Percentiles rank a stretch among this genome's conserved stretches.
phyloP scores from a whole-genome alignment of 352 stramenopile species.

The Globisporangium okanoganense region DNA sequence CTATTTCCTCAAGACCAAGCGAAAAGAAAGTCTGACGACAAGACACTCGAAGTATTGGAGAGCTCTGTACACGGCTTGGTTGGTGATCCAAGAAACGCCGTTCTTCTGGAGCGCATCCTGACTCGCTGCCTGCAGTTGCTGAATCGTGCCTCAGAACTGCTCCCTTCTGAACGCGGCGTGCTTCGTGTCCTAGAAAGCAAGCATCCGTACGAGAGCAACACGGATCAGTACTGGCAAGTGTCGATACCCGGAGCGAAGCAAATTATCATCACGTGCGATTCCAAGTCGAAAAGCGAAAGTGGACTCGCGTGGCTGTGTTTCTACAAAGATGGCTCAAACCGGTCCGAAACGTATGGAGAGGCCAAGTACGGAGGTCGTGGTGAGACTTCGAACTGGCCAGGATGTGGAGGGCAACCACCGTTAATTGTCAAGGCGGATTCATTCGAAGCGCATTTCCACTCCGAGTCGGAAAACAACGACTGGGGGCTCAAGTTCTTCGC shows the following conservation, averaged over 20 bases:
- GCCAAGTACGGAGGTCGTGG: conserved; percentile 59
- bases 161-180: conserved; percentile 41
- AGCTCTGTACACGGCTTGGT: conserved; percentile 23
- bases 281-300: conserved; percentile 61
- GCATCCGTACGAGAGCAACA: conserved; percentile 71
- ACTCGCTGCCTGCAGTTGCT: conserved; percentile 34
- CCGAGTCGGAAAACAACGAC: conserved; percentile 77
- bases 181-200: conserved; percentile 58
- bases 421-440: conserved; percentile 67
- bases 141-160: conserved; percentile 10
- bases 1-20: conserved; percentile 20
- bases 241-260: conserved; percentile 58
- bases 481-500: conserved; percentile 89
- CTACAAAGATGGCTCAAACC: conserved; percentile 56
- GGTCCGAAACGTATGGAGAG: conserved; percentile 42
- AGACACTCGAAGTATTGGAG: conserved; percentile 15
- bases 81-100: conserved; percentile 18
- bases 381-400: conserved; percentile 78
- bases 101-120: conserved; percentile 5
- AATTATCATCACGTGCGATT: conserved; percentile 72
- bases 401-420: conserved; percentile 51
- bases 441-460: conserved; percentile 83
- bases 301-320: conserved; percentile 65
- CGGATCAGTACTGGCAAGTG: conserved; percentile 64
- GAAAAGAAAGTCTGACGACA: neutral